A percentile compares a stretch with the other conserved stretches of the same genome.
Evolutionary conservation across 2,329 filamentous ascomycete species (phyloP).

Genomic region (Cercospora zeae-maydis): DNA sequence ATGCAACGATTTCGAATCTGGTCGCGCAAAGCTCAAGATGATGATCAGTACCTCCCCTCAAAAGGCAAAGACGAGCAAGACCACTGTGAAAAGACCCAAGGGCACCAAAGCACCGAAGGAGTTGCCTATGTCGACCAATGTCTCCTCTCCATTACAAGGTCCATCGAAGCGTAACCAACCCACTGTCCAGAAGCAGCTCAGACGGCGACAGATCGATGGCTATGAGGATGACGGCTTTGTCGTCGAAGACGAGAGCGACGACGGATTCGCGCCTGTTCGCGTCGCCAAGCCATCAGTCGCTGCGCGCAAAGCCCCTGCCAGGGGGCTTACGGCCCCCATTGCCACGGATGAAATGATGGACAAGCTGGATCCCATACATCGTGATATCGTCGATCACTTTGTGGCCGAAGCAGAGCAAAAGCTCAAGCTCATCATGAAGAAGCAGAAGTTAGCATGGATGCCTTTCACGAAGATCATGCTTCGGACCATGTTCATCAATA

Average conservation of each 20-base stretch:
- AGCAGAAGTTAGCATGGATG: slow-evolving; percentile 54
- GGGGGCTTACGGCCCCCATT: slow-evolving; percentile 56
- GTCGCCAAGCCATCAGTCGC: slow-evolving; percentile 38
- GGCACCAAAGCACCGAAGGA: slow-evolving; percentile 40
- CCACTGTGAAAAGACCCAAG: slow-evolving; percentile 34
- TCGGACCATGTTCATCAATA: slow-evolving; percentile 68
- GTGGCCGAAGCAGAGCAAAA: slow-evolving; percentile 58
- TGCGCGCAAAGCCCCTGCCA: slow-evolving; percentile 33
- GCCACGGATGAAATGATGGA: slow-evolving; percentile 54
- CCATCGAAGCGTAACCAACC: slow-evolving; percentile 40
- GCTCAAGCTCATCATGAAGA: slow-evolving; percentile 60
- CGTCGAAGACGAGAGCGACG: slow-evolving; percentile 34
- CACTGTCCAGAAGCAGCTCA: slow-evolving; percentile 26
- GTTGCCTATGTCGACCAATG: slow-evolving; percentile 61
- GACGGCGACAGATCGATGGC: slow-evolving; percentile 32
- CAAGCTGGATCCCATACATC: slow-evolving; percentile 57
- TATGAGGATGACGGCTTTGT: slow-evolving; percentile 39
- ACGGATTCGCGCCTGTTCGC: slow-evolving; percentile 45
- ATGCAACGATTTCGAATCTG: slow-evolving; percentile 46
- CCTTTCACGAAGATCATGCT: slow-evolving; percentile 67
- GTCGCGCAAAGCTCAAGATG: slow-evolving; percentile 48
- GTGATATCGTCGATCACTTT: slow-evolving; percentile 62
- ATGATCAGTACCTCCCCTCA: slow-evolving; percentile 45
- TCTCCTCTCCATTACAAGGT: slow-evolving; percentile 60
- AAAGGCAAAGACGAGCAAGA: slow-evolving; percentile 34